Conservation (phyloP, 345 rosid species). For the Sonneratia alba region DNA sequence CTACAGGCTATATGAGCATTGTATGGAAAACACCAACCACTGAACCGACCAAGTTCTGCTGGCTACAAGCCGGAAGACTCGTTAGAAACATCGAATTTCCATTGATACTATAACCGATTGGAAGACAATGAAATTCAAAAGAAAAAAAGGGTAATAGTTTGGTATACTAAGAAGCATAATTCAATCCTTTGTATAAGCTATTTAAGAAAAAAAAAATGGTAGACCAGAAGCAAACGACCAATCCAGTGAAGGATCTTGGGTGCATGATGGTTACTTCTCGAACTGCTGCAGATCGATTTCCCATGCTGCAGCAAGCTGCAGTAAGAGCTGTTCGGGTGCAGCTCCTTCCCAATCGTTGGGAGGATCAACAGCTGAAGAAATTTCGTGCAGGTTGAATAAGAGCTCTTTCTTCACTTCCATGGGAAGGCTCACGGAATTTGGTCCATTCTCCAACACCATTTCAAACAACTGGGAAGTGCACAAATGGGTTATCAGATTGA, state of each 20-base stretch:
- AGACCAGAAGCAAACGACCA: too few species aligned
- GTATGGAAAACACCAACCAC: too few species aligned
- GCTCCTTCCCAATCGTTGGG: conserved; percentile 98
- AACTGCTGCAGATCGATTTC: conserved; percentile 66
- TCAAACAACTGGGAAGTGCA: conserved; percentile 26
- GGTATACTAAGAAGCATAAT: too few species aligned
- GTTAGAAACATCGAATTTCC: too few species aligned
- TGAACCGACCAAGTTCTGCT: too few species aligned
- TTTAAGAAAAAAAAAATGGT: too few species aligned
- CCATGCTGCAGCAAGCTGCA: conserved; percentile 91
- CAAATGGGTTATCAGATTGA: neutral
- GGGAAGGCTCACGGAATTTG: conserved; percentile 54
- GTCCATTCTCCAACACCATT: conserved; percentile 70
- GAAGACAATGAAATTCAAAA: too few species aligned
- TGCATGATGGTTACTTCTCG: conserved; percentile 30
- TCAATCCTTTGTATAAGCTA: too few species aligned
- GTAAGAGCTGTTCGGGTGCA: conserved; percentile 60
- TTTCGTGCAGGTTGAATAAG: conserved; percentile 66
- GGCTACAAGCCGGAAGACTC: too few species aligned
- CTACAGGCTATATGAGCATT: too few species aligned
- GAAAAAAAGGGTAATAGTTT: too few species aligned
- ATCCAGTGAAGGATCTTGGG: neutral
- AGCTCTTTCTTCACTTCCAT: conserved; percentile 80
- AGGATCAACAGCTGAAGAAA: conserved; percentile 54
- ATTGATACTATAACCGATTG: too few species aligned